A percentile compares a stretch with the other conserved stretches of the same genome.
Conservation (phyloP, 208 protist genomes). For the Crithidia fasciculata region DNA sequence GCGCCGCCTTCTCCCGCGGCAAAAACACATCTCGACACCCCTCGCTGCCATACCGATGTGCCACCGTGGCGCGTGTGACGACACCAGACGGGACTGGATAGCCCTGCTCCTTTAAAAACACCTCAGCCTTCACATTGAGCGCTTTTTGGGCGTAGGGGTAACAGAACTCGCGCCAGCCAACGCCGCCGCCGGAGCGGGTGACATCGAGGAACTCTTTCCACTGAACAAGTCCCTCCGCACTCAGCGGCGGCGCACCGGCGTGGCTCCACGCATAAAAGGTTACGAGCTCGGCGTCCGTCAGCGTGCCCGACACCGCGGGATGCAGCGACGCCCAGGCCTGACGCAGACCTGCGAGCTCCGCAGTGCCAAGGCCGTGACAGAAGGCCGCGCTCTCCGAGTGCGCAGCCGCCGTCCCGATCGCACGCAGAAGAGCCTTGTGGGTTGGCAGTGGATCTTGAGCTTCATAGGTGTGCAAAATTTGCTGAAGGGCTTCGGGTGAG, state of each 20-base stretch:
- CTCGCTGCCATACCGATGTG: conserved; percentile 34
- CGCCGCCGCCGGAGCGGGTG: conserved; percentile 9
- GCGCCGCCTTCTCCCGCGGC: conserved; percentile 49
- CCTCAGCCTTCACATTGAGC: conserved; percentile 34
- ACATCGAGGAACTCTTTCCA: conserved; percentile 56
- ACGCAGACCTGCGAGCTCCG: conserved; percentile 57
- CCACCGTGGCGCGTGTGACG: conserved; percentile 29
- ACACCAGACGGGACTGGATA: conserved; percentile 46
- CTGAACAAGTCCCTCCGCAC: conserved; percentile 20
- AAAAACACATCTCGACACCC: conserved; percentile 36
- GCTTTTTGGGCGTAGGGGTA: conserved; percentile 59
- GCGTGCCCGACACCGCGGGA: conserved; percentile 38
- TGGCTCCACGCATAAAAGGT: conserved; percentile 62
- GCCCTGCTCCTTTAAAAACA: conserved; percentile 10
- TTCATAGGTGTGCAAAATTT: conserved; percentile 33
- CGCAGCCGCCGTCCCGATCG: conserved; percentile 27
- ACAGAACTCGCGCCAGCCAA: conserved; percentile 74
- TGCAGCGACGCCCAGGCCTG: conserved; percentile 57
- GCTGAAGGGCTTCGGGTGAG: conserved; percentile 48
- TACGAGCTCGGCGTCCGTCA: conserved; percentile 48
- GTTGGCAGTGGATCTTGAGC: conserved; percentile 27
- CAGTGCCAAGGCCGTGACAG: conserved; percentile 28
- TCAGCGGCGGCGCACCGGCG: conserved; percentile 22
- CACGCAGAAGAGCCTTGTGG: conserved; percentile 24
- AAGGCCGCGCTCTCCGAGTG: conserved; percentile 27